Percentiles rank a stretch among this genome's conserved stretches.
phyloP scores from a whole-genome alignment of 768 basidiomycete species.

The Pholiota conissans region DNA sequence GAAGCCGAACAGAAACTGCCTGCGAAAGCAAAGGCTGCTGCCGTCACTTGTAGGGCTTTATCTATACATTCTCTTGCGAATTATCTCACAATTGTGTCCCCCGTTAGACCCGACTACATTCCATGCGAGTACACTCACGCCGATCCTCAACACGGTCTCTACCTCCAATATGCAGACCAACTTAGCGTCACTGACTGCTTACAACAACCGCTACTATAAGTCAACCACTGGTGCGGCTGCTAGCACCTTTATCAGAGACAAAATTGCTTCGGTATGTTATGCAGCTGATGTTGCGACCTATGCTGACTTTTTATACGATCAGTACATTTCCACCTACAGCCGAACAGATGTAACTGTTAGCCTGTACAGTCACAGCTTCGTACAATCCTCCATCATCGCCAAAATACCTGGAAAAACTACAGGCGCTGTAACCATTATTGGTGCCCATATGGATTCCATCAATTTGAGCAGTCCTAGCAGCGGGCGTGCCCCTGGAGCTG shows the following conservation, averaged over 20 bases:
- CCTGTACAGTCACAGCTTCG: constrained; percentile 32
- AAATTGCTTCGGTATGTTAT: constrained; percentile 26
- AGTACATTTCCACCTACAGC: constrained; percentile 25
- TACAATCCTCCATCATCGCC: constrained; percentile 35
- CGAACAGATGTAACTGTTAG: constrained; percentile 29
- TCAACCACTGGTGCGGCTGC: constrained; percentile 37
- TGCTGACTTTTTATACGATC: neutral
- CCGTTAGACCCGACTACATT: constrained; percentile 30
- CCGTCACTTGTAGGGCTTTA: constrained; percentile 27
- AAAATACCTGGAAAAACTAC: constrained; percentile 35
- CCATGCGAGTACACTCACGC: constrained; percentile 25
- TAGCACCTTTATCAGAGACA: constrained; percentile 37
- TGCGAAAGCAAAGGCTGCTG: constrained; percentile 18
- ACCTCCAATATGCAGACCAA: constrained; percentile 34
- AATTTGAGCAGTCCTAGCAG: constrained; percentile 36
- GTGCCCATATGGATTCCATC: constrained; percentile 44
- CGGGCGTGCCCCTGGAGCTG: constrained; percentile 48
- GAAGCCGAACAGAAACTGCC: constrained; percentile 27
- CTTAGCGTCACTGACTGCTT: constrained; percentile 35
- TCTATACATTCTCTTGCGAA: neutral
- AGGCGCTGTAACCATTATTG: constrained; percentile 35
- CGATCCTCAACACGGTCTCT: constrained; percentile 29
- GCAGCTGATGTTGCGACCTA: neutral
- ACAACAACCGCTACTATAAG: constrained; percentile 45
- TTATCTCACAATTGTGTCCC: neutral